phyloP scores from a whole-genome alignment of 1,284 basidiomycete species.

The Ceratobasidium sp. region DNA sequence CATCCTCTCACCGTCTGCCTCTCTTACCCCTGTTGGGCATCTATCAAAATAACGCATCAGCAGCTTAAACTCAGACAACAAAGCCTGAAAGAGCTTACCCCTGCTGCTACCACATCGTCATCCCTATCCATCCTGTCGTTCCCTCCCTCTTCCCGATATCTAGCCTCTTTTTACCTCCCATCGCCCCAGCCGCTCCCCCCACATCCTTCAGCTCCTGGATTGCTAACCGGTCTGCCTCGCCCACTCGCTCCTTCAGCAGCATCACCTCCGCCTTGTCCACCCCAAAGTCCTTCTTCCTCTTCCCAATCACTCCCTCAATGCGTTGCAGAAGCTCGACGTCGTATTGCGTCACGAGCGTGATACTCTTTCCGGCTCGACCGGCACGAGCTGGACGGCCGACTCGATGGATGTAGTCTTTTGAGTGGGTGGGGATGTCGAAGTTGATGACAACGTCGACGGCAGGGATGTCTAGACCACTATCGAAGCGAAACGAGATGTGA shows the following conservation, averaged over 20 bases:
- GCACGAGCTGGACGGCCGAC: conserved; percentile 98
- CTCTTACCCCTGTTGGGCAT: conserved; percentile 23
- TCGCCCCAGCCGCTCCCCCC: conserved; percentile 63
- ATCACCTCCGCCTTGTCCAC: conserved; percentile 92
- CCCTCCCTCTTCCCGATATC: conserved; percentile 60
- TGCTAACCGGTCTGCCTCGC: conserved; percentile 88
- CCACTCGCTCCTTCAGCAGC: conserved; percentile 87
- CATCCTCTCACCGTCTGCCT: conserved; percentile 2
- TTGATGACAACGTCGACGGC: conserved; percentile 98
- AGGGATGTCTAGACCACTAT: conserved; percentile 93
- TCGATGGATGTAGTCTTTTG: conserved; percentile 99
- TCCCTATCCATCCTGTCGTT: conserved; percentile 83
- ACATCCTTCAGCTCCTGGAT: conserved; percentile 76
- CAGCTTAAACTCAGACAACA: neutral
- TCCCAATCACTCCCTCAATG: conserved; percentile 91
- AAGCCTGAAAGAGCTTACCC: conserved; percentile 56
- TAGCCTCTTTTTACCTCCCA: conserved; percentile 64
- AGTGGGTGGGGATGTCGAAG: conserved; percentile 97
- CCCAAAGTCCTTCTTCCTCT: conserved; percentile 93
- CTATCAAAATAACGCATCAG: neutral
- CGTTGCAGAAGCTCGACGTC: conserved; percentile 97
- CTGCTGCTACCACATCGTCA: conserved; percentile 86
- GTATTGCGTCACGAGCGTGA: conserved; percentile 98
- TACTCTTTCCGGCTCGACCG: conserved; percentile 92
- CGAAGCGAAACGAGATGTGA: conserved; percentile 24